phyloP scores from a whole-genome alignment of 139 green algal genomes.

The Tetradesmus lagerheimii region DNA sequence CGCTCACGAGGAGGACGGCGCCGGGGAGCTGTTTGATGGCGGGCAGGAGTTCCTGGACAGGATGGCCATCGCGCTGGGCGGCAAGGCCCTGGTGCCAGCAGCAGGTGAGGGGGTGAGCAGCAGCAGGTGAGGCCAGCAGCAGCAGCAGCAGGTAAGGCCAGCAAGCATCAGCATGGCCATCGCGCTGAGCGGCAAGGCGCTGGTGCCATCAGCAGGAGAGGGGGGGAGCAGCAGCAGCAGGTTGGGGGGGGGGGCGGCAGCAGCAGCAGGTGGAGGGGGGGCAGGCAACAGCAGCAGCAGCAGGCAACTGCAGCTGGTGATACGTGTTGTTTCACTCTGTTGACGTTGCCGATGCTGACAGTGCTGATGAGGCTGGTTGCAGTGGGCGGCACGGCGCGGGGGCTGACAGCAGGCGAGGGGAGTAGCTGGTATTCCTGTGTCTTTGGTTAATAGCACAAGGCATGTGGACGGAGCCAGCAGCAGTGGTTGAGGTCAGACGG shows the following conservation, averaged over 20 bases:
- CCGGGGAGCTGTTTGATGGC: slow-evolving; percentile 86
- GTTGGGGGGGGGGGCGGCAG: not conserved
- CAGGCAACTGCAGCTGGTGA: not conserved
- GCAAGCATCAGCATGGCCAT: slow-evolving; percentile 82
- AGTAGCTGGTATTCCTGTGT: too few species aligned
- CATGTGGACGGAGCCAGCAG: too few species aligned
- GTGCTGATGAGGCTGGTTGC: too few species aligned
- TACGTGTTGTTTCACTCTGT: not conserved
- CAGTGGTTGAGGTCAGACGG: not conserved
- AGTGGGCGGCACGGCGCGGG: slow-evolving; percentile 90
- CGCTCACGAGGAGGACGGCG: slow-evolving; percentile 68
- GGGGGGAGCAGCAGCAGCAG: too few species aligned
- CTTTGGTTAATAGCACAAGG: too few species aligned
- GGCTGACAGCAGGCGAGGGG: slow-evolving; percentile 70
- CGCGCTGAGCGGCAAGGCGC: slow-evolving; percentile 89
- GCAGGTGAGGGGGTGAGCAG: slow-evolving; percentile 49
- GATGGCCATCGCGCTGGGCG: slow-evolving; percentile 91
- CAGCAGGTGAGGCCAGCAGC: slow-evolving; percentile 12
- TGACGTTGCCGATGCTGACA: too few species aligned
- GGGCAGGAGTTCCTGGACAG: slow-evolving; percentile 94
- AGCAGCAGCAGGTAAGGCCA: not conserved
- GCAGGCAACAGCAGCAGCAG: not conserved
- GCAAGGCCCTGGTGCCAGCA: slow-evolving; percentile 90
- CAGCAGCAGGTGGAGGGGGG: not conserved
- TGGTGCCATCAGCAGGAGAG: slow-evolving; percentile 91